Evolutionary conservation across 257 asterid species (phyloP).

Genomic region (Jacaranda mimosifolia): DNA sequence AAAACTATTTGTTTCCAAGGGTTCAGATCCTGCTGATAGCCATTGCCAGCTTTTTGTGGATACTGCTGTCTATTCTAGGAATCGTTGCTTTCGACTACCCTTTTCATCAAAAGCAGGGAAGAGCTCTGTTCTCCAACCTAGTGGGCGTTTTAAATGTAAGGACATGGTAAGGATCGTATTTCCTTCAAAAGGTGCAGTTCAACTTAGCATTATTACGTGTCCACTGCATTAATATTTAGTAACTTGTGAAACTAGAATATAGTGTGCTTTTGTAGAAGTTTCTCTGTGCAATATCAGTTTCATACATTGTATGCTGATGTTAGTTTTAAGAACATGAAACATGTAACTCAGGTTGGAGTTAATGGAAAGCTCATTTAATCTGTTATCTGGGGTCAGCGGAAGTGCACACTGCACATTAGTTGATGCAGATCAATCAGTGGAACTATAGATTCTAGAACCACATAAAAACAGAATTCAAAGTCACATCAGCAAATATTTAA

Average conservation of each 20-base stretch:
- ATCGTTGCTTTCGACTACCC: constrained; percentile 93
- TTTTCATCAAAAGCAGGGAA: constrained; percentile 97
- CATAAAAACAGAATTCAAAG: not conserved
- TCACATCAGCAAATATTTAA: not conserved
- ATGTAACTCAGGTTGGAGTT: constrained; percentile 20
- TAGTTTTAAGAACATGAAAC: constrained; percentile 22
- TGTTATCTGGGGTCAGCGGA: constrained; percentile 1
- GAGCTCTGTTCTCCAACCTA: constrained; percentile 79
- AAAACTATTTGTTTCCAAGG: constrained; percentile 74
- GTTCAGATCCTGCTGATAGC: constrained; percentile 57
- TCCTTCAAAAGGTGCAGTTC: constrained; percentile 16
- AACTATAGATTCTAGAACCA: not conserved
- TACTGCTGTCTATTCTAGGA: constrained; percentile 94
- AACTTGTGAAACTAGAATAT: constrained; percentile 3
- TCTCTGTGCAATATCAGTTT: constrained; percentile 2
- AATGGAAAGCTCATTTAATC: not conserved
- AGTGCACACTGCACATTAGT: not conserved
- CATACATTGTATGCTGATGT: not conserved
- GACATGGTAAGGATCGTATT: constrained; percentile 67
- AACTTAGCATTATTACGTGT: constrained; percentile 11
- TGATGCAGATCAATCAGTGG: constrained; percentile 6
- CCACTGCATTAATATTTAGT: not conserved
- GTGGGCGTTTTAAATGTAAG: constrained; percentile 91
- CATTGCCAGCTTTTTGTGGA: constrained; percentile 76
- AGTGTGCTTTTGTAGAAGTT: not conserved